Base-by-base conservation (phyloP, 306 rosid genomes). In the Neltuma alba region DNA sequence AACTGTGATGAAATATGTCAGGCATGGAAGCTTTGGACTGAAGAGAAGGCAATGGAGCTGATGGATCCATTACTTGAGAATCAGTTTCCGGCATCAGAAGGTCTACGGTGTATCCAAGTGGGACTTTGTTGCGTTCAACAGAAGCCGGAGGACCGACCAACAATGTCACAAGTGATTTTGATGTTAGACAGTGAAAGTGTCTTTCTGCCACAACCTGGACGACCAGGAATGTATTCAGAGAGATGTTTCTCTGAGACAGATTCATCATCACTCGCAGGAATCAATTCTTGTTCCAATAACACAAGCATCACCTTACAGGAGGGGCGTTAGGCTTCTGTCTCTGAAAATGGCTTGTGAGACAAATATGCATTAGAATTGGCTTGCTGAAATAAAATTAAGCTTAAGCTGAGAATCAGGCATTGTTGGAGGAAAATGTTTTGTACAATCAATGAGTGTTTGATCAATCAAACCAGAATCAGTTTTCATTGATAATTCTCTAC, bases 1-100 rank as follows among this genome's bases (percentile, higher is more conserved):
- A 55, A 55, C 30, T 21, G 31, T 23, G 14, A 55, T 55, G 14
- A 9, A 64, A 18, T 64, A 13, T 36, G 3, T 21, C 10, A 65
- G 70, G 70, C 70, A 66, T 89, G 92, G 95, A 81, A 88, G 73
- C 62, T 89, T 30, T 89, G 96, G 93, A 86, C 72, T 45, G 96
- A 87, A 84, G 80, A 62, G 4, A 87, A 63, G 70, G 74, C 73
- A 20, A n/a, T 70, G 76, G 93, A 89, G 47, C 2, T 91, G 64
- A 83, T 84, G 57, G 96, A 91, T 72, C 20, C 72, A 66, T 37
- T 66, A 27, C 72, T 66, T 66, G 72, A 37, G 48, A 38, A 72
- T 28, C 10, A 81, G 15, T 68, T 54, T 54, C 8, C 74, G 0
- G 5, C 28, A 28, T 31, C 74, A 5, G 88, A 64, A 71, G 89